Evolutionary conservation across 768 basidiomycete species (phyloP).

Genomic region (Lentinula detonsa): DNA sequence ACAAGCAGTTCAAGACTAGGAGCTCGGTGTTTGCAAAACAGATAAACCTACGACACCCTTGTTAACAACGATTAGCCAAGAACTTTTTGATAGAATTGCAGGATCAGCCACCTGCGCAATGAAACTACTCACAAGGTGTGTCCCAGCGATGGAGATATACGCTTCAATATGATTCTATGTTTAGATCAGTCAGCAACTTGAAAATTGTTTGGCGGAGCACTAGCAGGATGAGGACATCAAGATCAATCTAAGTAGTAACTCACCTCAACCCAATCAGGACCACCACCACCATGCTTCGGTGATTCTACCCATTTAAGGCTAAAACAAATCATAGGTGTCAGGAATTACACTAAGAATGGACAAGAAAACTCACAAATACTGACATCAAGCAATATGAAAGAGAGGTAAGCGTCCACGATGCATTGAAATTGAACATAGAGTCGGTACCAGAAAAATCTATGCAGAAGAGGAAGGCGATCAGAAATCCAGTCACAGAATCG

Average conservation of each 20-base stretch:
- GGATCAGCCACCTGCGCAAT: neutral
- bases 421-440: neutral
- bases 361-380: constrained; percentile 81
- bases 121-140: constrained; percentile 59
- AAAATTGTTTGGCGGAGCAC: constrained; percentile 3
- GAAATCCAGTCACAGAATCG: neutral
- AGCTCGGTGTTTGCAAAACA: neutral
- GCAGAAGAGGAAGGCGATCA: constrained; percentile 1
- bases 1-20: neutral
- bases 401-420: constrained; percentile 2
- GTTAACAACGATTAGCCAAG: neutral
- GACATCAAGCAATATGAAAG: constrained; percentile 7
- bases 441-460: constrained; percentile 42
- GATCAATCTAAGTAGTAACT: constrained; percentile 7
- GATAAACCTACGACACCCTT: constrained; percentile 64
- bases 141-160: constrained; percentile 80
- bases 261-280: constrained; percentile 89
- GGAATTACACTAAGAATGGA: neutral
- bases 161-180: constrained; percentile 79
- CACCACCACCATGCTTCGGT: constrained; percentile 73
- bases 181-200: neutral
- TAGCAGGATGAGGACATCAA: neutral
- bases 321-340: neutral
- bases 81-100: neutral
- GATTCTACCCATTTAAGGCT: constrained; percentile 98